Conservation (phyloP, 257 asterid species). For the Solanum corneliomulleri region DNA sequence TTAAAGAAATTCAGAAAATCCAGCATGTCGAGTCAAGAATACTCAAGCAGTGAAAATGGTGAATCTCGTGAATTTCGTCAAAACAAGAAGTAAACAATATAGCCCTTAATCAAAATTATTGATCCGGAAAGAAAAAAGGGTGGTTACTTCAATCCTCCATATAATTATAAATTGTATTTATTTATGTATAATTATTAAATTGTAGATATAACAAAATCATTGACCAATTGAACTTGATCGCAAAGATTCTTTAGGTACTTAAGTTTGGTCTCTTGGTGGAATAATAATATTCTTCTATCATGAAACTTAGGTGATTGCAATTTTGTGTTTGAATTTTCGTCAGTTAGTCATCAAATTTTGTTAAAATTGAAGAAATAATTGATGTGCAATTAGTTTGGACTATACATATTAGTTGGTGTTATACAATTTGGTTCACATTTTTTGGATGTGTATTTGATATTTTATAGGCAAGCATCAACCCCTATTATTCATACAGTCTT, state of each 20-base stretch:
- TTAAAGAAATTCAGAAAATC: slow-evolving; percentile 25
- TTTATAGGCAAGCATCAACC: neutral
- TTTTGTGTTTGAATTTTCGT: neutral
- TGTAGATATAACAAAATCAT: neutral
- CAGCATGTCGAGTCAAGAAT: slow-evolving; percentile 55
- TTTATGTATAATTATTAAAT: neutral
- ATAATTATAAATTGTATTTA: neutral
- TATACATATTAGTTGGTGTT: neutral
- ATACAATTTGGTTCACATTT: neutral
- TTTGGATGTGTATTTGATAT: neutral
- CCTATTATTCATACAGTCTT: neutral
- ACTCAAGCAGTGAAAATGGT: slow-evolving; percentile 35
- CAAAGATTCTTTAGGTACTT: neutral
- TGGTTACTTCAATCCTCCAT: neutral
- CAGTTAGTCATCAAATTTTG: neutral
- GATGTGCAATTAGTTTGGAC: neutral
- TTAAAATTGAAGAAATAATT: neutral
- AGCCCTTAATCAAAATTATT: neutral
- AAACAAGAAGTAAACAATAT: neutral
- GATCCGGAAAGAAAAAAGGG: neutral
- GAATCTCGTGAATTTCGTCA: slow-evolving; percentile 23
- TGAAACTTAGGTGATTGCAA: neutral
- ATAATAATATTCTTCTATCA: neutral
- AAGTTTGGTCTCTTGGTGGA: neutral
- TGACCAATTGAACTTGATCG: neutral